A percentile compares a stretch with the other conserved stretches of the same genome.
phyloP scores from a whole-genome alignment of 371 early-diverging fungal genomes.

The Mortierella sp. region DNA sequence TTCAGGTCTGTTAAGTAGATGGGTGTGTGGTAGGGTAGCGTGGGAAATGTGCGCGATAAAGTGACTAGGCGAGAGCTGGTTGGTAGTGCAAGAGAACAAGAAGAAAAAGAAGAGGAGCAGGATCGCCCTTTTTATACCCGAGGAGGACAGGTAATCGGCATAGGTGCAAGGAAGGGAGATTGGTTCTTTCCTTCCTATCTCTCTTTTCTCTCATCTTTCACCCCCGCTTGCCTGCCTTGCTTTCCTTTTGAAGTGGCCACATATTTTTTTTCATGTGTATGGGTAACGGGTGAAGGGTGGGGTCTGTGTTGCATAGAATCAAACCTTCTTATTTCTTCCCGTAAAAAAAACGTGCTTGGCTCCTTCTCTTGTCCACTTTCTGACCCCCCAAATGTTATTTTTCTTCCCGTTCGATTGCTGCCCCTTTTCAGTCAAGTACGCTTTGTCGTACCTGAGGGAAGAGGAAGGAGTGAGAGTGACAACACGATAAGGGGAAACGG shows the following conservation, averaged over 20 bases:
- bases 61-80: neutral
- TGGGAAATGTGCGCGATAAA: constrained; percentile 1
- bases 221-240: too few species aligned
- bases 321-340: neutral
- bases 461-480: neutral
- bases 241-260: neutral
- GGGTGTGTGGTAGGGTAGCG: neutral
- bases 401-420: neutral
- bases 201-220: neutral
- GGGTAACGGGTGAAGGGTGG: too few species aligned
- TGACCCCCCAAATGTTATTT: neutral
- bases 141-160: neutral
- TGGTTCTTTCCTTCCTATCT: neutral
- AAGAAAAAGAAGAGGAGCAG: neutral
- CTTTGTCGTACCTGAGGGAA: neutral
- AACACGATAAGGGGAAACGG: neutral
- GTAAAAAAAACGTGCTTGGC: neutral
- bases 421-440: neutral
- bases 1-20: neutral
- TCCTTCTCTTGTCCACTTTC: neutral
- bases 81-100: neutral
- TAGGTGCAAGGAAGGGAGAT: neutral
- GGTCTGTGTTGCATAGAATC: neutral
- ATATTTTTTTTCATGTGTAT: neutral
- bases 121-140: neutral